A percentile compares a stretch with the other conserved stretches of the same genome.
phyloP scores from a whole-genome alignment of 2,329 filamentous ascomycete genomes.

The Colletotrichum lindemuthianum region DNA sequence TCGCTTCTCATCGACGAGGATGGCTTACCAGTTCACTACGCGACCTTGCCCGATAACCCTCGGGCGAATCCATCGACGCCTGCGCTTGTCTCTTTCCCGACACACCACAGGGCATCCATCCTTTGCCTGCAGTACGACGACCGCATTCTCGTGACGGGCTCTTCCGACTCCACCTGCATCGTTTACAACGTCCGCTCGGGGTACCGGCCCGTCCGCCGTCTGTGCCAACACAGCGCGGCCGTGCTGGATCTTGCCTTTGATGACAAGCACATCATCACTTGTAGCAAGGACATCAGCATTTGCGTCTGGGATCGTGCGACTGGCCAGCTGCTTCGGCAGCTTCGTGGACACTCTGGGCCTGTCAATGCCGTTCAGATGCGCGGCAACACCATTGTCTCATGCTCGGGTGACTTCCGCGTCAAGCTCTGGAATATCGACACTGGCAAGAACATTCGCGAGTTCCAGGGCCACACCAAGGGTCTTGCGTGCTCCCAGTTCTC shows the following conservation, averaged over 20 bases:
- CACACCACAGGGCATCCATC: slow-evolving; percentile 90
- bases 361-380: slow-evolving; percentile 97
- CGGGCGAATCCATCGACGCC: slow-evolving; percentile 60
- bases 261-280: slow-evolving; percentile 91
- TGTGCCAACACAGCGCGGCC: slow-evolving; percentile 83
- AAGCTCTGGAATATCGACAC: slow-evolving; percentile 96
- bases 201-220: slow-evolving; percentile 82
- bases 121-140: slow-evolving; percentile 96
- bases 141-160: slow-evolving; percentile 92
- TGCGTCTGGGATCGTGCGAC: slow-evolving; percentile 93
- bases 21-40: slow-evolving; percentile 64
- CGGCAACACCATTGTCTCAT: slow-evolving; percentile 91
- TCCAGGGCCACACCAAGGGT: slow-evolving; percentile 89
- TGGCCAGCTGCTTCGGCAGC: slow-evolving; percentile 77
- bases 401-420: slow-evolving; percentile 91
- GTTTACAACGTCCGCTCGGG: slow-evolving; percentile 85
- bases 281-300: slow-evolving; percentile 94
- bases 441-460: slow-evolving; percentile 89
- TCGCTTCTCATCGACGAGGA: slow-evolving; percentile 62
- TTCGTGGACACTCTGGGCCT: slow-evolving; percentile 87
- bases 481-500: slow-evolving; percentile 96
- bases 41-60: slow-evolving; percentile 62
- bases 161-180: slow-evolving; percentile 91
- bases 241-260: slow-evolving; percentile 96
- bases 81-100: slow-evolving; percentile 64